Conservation (phyloP, 192 early-diverging fungal species). For the Entomortierella chlamydospora region DNA sequence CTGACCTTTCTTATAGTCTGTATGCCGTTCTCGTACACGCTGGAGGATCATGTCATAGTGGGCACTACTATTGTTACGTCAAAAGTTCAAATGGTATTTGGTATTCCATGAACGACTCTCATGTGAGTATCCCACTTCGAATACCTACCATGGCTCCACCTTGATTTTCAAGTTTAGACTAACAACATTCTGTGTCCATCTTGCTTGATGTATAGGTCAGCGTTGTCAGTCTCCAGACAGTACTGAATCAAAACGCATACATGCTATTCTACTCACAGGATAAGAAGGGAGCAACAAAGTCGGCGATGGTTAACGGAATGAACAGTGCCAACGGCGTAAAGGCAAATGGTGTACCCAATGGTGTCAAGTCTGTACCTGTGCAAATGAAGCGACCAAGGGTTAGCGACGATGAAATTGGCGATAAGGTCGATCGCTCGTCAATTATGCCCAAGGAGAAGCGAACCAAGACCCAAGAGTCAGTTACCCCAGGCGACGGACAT, state of each 20-base stretch:
- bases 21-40: slow-evolving; percentile 87
- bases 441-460: slow-evolving; percentile 30
- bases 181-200: neutral
- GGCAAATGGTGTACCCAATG: slow-evolving; percentile 6
- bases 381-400: slow-evolving; percentile 33
- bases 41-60: slow-evolving; percentile 77
- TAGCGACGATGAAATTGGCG: slow-evolving; percentile 45
- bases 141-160: neutral
- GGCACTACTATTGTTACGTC: slow-evolving; percentile 90
- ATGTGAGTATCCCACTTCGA: slow-evolving; percentile 25
- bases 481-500: neutral
- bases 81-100: slow-evolving; percentile 81
- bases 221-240: slow-evolving; percentile 73
- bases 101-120: slow-evolving; percentile 85
- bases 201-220: slow-evolving; percentile 60
- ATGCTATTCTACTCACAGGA: slow-evolving; percentile 83
- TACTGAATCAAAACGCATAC: slow-evolving; percentile 83
- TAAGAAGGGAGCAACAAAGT: slow-evolving; percentile 12
- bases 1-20: slow-evolving; percentile 66
- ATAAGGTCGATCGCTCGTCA: slow-evolving; percentile 31
- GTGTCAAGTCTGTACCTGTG: neutral
- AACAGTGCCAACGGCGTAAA: neutral
- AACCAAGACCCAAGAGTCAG: slow-evolving; percentile 7
- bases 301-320: slow-evolving; percentile 10
- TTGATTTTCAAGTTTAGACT: neutral